Base-by-base conservation (phyloP, 1,284 basidiomycete species). In the Leccinum subrobustum region DNA sequence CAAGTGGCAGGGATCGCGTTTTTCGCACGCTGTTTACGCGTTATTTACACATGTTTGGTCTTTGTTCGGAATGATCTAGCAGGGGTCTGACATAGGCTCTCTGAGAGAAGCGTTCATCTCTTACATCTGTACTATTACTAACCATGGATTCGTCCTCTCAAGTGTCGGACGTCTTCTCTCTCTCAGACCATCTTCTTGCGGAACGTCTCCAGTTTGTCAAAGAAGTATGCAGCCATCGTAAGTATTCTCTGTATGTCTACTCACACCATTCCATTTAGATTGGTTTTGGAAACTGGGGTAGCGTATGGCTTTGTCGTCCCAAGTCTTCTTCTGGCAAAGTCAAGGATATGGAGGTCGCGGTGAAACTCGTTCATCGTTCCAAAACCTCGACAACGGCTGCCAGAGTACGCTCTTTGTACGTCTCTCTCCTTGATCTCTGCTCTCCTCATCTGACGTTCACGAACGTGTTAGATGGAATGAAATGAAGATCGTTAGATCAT, bases 271-370 rank as follows among this genome's bases (percentile, higher is more conserved):
- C 33, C 1, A 37, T 6, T 18, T 25, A 93, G 88, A 89, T 92
- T 76, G 91, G 91, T 25, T 92, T 84, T 72, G 92, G 92, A 42
- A 93, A 93, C 76, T 94, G 92, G 92, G 91, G 91, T 54, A 89
- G 88, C 69, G 89, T 92, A 60, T 92, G 89, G 89, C 73, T 89
- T 65, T 90, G 87, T 70, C 77, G 77, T 50, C 87, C 88, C 59
- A 89, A 86, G 73, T 76, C 78, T 11, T 73, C 75, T 37, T 74
- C 78, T 6, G 73, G 76, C 57, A 77, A 72, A 51, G 72, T 74
- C 25, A 76, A 74, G 57, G 78, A 79, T 52, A 76, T 74, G 70
- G 86, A 87, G 68, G 83, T 96, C 27, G 94, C 95, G 1, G 87
- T 95, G 67, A 97, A 97, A 78, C 83, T 97, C 47, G 95, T 97